Evolutionary conservation across 2,329 filamentous ascomycete genomes (phyloP), one percentile per base, ranked within the genome.

Genomic region (Xylaria sp.): DNA sequence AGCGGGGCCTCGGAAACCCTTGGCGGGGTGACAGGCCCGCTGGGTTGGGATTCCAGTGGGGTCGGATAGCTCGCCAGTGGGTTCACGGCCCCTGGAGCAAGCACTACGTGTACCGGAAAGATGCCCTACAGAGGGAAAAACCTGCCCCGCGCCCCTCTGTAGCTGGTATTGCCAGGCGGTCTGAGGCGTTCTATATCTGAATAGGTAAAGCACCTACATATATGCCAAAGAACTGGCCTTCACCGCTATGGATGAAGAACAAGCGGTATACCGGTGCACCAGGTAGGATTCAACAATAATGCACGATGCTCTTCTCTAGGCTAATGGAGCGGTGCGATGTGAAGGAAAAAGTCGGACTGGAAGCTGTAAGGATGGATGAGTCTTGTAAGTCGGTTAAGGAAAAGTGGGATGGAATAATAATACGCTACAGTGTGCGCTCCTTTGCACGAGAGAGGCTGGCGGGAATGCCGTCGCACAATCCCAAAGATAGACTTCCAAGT

Each of bases 191-290:
- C 65, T 66, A 69, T 65, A 55, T 59, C 63, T 69, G 66, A 66
- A 72, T 69, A 72, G 70, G 70, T 58, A 72, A 70, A 70, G 68
- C 44, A 72, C 65, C 37, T 69, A 72, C 70, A 72, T 72, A 72
- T 72, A 58, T 69, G 63, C 65, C 60, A 60, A 44, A 48, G 54
- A 58, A 55, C 27, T 62, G 35, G 25, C 29, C 53, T 60, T 62
- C 70, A 72, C 70, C 70, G 70, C 70, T 66, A 55, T 60, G 63
- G 48, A 13, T 40, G 53, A 63, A 60, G 35, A 54, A 65, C 25
- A 71, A 50, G 67, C 69, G 66, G 66, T 69, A 71, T 61, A 60
- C n/a, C 23, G 10, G 16, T 63, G 59, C 44, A 40, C 27, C 47
- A 61, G 50, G 23, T 27, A 48, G 48, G n/a, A 54, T 44, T 40